Conservation (phyloP, 2,329 filamentous ascomycete genomes). For the Clonostachys chloroleuca region DNA sequence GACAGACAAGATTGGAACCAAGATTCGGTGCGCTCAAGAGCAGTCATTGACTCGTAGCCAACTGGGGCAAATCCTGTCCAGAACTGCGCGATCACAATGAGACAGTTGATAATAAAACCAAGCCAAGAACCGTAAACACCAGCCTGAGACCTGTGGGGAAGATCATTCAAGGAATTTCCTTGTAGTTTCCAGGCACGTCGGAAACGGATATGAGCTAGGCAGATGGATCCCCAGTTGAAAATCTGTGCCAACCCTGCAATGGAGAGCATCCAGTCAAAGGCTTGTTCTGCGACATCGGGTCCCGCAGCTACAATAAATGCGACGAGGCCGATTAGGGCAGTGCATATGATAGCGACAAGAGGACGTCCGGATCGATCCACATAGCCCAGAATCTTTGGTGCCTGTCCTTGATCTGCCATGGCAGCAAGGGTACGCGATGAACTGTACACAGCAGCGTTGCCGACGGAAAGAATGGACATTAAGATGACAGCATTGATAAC, state of each 20-base stretch:
- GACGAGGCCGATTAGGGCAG: slow-evolving; percentile 66
- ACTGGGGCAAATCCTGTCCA: slow-evolving; percentile 68
- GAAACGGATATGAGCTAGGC: slow-evolving; percentile 66
- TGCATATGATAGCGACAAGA: slow-evolving; percentile 55
- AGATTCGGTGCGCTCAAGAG: slow-evolving; percentile 35
- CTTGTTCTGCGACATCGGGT: slow-evolving; percentile 48
- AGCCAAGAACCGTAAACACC: not conserved
- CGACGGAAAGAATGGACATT: slow-evolving; percentile 54
- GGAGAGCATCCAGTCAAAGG: slow-evolving; percentile 64
- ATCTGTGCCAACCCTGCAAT: slow-evolving; percentile 61
- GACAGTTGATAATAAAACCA: not conserved
- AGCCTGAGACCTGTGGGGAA: slow-evolving; percentile 44
- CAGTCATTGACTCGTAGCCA: slow-evolving; percentile 40
- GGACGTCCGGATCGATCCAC: slow-evolving; percentile 56
- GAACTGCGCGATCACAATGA: not conserved
- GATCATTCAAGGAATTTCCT: slow-evolving; percentile 59
- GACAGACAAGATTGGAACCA: slow-evolving; percentile 55
- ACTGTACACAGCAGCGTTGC: slow-evolving; percentile 55
- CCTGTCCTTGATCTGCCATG: slow-evolving; percentile 54
- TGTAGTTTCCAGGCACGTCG: slow-evolving; percentile 57
- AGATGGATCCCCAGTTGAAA: slow-evolving; percentile 68
- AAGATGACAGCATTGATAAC: slow-evolving; percentile 58
- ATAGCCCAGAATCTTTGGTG: slow-evolving; percentile 50
- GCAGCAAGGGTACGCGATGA: slow-evolving; percentile 55
- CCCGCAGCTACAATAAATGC: slow-evolving; percentile 62